phyloP scores from a whole-genome alignment of 352 stramenopile species.

The Globisporangium acanthophoron region DNA sequence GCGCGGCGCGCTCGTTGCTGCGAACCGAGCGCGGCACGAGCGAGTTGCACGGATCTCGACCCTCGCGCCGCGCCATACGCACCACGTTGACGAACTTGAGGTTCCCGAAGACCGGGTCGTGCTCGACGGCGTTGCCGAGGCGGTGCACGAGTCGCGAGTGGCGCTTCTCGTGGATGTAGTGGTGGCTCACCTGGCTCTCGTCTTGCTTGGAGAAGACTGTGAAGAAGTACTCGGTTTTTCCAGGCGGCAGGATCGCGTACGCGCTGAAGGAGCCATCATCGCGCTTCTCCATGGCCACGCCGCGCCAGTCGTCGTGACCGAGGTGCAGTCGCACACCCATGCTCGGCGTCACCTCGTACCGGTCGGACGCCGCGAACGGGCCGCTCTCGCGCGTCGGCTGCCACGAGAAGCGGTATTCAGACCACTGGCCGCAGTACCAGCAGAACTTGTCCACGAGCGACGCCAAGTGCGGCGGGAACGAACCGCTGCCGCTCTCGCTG shows the following conservation, averaged over 20 bases:
- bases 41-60: conserved; percentile 66
- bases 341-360: conserved; percentile 26
- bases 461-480: conserved; percentile 43
- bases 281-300: conserved; percentile 53
- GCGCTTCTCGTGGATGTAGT: conserved; percentile 44
- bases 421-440: conserved; percentile 76
- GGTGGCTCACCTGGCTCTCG: conserved; percentile 22
- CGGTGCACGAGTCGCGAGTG: conserved; percentile 19
- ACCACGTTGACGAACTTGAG: conserved; percentile 52
- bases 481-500: conserved; percentile 42
- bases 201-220: conserved; percentile 31
- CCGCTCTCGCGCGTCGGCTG: conserved; percentile 31
- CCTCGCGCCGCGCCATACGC: conserved; percentile 42
- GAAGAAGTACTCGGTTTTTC: conserved; percentile 77
- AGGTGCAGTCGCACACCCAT: conserved; percentile 56
- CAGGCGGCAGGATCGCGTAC: conserved; percentile 56
- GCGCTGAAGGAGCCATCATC: conserved; percentile 56
- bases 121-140: not conserved
- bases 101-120: conserved; percentile 17
- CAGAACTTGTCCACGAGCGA: conserved; percentile 62
- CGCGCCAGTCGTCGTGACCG: conserved; percentile 65
- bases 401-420: conserved; percentile 72
- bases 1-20: conserved; percentile 24
- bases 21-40: conserved; percentile 49
- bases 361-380: conserved; percentile 25